Base-by-base conservation (phyloP, 2,329 filamentous ascomycete species). In the Dothidotthia symphoricarpi region DNA sequence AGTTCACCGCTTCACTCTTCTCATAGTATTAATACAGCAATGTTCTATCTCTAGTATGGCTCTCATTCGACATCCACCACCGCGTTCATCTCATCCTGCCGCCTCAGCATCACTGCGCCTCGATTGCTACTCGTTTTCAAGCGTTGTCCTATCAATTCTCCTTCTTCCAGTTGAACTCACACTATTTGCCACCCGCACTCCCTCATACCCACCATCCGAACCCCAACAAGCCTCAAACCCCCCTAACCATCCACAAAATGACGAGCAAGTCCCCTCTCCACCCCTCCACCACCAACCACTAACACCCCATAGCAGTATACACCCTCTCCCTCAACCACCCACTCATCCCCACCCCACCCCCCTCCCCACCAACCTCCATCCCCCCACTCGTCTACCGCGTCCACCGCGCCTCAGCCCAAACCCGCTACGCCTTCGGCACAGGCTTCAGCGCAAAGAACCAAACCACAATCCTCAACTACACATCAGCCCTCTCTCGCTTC, bases 361-460 rank as follows among this genome's bases (percentile, higher is more conserved):
- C 47, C 7, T 34, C 44, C 6, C 32, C 51, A 28, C 59, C 61
- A 12, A 47, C 50, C 14, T 33, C 39, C 16, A 51, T 64, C 26
- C 61, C 61, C 1, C 5, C 48, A 7, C 29, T 51, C 5, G 57
- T 66, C 39, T 66, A 61, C 47, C 60, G 63, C 16, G 47, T 64
- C 3, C 58, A 66, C 31, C 56, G 48, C 29, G 22, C 48, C 22
- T 34, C 28, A 5, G 49, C 60, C 0, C 63, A 64, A 50, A 64
- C 63, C 7, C 48, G 47, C 3, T 66, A 64, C 49, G 31, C 50
- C 16, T 62, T 61, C 49, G 34, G 41, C 28, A 53, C 46, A 0
- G 63, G 63, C 34, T 66, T 66, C 52, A 45, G 36, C 19, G 43
- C 61, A 4, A 64, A 64, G 17, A 66, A 66, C 47, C 63, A 64